Percentiles rank a stretch among this genome's conserved stretches.
Evolutionary conservation across 306 rosid genomes (phyloP).

Genomic region (Gastrolobium bilobum): DNA sequence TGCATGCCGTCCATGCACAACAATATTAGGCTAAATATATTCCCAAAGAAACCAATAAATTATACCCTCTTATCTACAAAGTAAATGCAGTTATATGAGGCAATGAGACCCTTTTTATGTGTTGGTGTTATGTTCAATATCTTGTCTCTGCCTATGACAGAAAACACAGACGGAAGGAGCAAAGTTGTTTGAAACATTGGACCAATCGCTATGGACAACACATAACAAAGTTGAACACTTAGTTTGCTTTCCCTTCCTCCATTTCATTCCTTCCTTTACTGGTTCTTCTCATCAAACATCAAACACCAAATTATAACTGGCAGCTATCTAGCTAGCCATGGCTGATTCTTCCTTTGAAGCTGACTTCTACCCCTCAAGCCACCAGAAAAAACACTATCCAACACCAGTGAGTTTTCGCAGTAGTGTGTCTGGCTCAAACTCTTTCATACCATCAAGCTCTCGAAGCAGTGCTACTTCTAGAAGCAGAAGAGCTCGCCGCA

Average conservation of each 20-base stretch:
- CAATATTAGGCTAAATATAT: neutral
- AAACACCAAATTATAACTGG: neutral
- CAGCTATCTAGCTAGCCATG: constrained; percentile 49
- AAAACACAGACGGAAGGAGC: constrained; percentile 44
- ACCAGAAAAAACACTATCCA: constrained; percentile 49
- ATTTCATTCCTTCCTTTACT: neutral
- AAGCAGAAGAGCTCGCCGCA: constrained; percentile 43
- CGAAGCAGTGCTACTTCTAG: constrained; percentile 42
- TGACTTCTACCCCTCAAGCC: constrained; percentile 48
- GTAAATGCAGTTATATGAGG: neutral
- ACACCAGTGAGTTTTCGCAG: constrained; percentile 55
- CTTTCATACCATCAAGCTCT: constrained; percentile 58
- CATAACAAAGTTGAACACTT: constrained; percentile 34
- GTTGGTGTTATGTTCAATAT: neutral
- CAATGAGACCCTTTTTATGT: neutral
- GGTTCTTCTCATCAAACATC: constrained; percentile 3
- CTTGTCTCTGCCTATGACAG: constrained; percentile 4
- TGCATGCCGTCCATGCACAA: constrained; percentile 53
- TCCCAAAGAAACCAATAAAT: constrained; percentile 9
- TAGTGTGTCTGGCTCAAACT: constrained; percentile 59
- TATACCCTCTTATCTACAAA: neutral
- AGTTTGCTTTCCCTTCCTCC: neutral
- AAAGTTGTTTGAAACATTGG: constrained; percentile 20
- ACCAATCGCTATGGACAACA: constrained; percentile 36
- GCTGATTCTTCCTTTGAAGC: constrained; percentile 66